These are phyloP conservation scores for Boletus subparvulus DNA, from an alignment of 768 basidiomycete genomes.

Conservation along the genomic window DNA sequence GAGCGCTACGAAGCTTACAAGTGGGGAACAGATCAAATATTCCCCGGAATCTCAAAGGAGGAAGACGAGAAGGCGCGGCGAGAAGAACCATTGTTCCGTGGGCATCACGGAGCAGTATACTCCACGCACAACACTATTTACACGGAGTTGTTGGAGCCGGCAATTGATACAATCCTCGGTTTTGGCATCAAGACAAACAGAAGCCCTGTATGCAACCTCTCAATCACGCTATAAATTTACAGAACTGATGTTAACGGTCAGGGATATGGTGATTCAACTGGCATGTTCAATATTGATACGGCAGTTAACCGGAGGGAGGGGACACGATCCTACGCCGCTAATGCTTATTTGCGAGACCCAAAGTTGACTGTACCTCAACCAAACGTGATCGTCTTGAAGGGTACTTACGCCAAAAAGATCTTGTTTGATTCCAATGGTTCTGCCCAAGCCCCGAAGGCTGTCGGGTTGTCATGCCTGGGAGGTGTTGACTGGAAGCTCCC, in stretches of 20 bases:
- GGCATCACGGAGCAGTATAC: constrained; percentile 9
- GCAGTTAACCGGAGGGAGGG: constrained; percentile 15
- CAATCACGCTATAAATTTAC: background rate
- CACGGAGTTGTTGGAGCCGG: constrained; percentile 14
- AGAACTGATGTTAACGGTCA: background rate
- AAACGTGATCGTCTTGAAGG: constrained; percentile 9
- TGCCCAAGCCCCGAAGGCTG: background rate
- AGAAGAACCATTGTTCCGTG: constrained; percentile 11
- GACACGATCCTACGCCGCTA: constrained; percentile 19
- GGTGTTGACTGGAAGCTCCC: constrained; percentile 12
- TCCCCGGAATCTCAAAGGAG: constrained; percentile 9
- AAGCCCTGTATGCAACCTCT: constrained; percentile 6
- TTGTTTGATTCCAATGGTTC: constrained; percentile 1
- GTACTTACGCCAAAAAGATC: constrained; percentile 12
- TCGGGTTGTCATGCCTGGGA: constrained; percentile 11
- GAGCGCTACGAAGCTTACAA: constrained; percentile 8
- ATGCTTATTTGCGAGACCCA: constrained; percentile 15
- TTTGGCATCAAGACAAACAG: constrained; percentile 19
- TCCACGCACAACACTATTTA: constrained; percentile 17
- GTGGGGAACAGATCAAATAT: constrained; percentile 14
- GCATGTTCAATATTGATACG: constrained; percentile 20
- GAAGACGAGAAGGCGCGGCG: constrained; percentile 11
- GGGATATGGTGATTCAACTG: constrained; percentile 15
- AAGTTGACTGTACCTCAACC: constrained; percentile 6
- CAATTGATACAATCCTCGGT: constrained; percentile 4